A percentile compares a stretch with the other conserved stretches of the same genome.
phyloP scores from a whole-genome alignment of 2,329 filamentous ascomycete genomes.

The Cercospora zeina region DNA sequence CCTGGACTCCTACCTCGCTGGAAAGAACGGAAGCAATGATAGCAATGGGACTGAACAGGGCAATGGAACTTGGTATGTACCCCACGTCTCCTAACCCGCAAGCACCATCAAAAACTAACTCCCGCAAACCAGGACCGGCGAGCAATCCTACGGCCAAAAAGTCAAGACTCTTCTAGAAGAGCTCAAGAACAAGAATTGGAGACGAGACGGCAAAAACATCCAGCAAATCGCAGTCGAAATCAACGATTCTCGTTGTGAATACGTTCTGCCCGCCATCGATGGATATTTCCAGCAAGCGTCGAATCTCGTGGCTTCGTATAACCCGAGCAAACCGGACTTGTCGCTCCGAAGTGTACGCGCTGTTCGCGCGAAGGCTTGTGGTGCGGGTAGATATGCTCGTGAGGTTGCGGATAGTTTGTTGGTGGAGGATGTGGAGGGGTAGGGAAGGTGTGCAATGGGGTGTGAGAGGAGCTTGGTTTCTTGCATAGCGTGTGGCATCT shows the following conservation, averaged over 20 bases:
- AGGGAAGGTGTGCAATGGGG: not conserved
- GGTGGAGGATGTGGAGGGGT: conserved; percentile 11
- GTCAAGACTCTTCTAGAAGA: conserved; percentile 14
- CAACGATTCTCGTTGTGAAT: conserved; percentile 12
- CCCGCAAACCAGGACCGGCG: not conserved
- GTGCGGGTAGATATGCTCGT: not conserved
- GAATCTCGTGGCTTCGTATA: conserved; percentile 8
- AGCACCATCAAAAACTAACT: not conserved
- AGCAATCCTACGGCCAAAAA: conserved; percentile 11
- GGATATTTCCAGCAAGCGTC: conserved; percentile 8
- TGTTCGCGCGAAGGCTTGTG: conserved; percentile 14
- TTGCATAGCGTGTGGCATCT: conserved; percentile 1
- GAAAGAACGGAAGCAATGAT: conserved; percentile 7
- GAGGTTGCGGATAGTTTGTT: conserved; percentile 6
- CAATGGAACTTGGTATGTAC: conserved; percentile 11
- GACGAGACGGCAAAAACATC: conserved; percentile 10
- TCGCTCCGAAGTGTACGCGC: not conserved
- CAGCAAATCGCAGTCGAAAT: conserved; percentile 14
- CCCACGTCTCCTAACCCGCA: too few species aligned
- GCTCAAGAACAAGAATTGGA: conserved; percentile 16
- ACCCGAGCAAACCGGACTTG: conserved; percentile 13
- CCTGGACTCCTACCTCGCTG: conserved; percentile 13
- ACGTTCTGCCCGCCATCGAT: conserved; percentile 16
- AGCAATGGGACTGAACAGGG: conserved; percentile 10
- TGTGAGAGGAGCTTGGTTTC: not conserved